These are phyloP conservation scores for Phytophthora pistaciae DNA, from an alignment of 352 stramenopile species.

Conservation along the genomic window DNA sequence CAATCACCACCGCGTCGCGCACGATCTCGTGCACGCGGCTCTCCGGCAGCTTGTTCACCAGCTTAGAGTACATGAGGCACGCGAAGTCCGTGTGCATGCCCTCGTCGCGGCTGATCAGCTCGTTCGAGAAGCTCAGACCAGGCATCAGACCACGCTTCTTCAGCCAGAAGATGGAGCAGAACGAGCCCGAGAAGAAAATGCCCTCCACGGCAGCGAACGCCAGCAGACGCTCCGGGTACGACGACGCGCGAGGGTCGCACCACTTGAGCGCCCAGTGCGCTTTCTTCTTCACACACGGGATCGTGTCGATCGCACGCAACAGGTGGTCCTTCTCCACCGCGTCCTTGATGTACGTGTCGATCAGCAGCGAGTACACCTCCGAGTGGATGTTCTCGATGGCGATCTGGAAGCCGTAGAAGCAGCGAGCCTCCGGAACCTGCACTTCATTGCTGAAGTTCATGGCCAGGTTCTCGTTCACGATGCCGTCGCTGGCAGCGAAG, in stretches of 20 bases:
- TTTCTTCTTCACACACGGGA: slow-evolving; percentile 98
- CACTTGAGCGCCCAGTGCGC: slow-evolving; percentile 81
- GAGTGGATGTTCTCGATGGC: slow-evolving; percentile 99
- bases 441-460: slow-evolving; percentile 99
- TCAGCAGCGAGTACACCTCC: slow-evolving; percentile 99
- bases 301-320: slow-evolving; percentile 98
- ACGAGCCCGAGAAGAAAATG: slow-evolving; percentile 99
- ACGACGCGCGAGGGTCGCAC: slow-evolving; percentile 93
- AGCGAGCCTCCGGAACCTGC: slow-evolving; percentile 96
- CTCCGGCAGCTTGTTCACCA: slow-evolving; percentile 97
- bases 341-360: slow-evolving; percentile 99
- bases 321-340: slow-evolving; percentile 93
- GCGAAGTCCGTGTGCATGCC: slow-evolving; percentile 99
- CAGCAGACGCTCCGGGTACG: slow-evolving; percentile 97
- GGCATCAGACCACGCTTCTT: slow-evolving; percentile 99
- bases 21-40: slow-evolving; percentile 96
- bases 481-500: slow-evolving; percentile 98
- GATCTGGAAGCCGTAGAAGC: slow-evolving; percentile 99
- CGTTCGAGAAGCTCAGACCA: slow-evolving; percentile 98
- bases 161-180: slow-evolving; percentile 99
- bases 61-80: slow-evolving; percentile 98
- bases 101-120: slow-evolving; percentile 99
- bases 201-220: slow-evolving; percentile 98
- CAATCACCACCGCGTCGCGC: slow-evolving; percentile 95
- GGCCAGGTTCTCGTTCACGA: slow-evolving; percentile 99